phyloP scores from a whole-genome alignment of 176 grass and related monocot species.

The Leersia perrieri region DNA sequence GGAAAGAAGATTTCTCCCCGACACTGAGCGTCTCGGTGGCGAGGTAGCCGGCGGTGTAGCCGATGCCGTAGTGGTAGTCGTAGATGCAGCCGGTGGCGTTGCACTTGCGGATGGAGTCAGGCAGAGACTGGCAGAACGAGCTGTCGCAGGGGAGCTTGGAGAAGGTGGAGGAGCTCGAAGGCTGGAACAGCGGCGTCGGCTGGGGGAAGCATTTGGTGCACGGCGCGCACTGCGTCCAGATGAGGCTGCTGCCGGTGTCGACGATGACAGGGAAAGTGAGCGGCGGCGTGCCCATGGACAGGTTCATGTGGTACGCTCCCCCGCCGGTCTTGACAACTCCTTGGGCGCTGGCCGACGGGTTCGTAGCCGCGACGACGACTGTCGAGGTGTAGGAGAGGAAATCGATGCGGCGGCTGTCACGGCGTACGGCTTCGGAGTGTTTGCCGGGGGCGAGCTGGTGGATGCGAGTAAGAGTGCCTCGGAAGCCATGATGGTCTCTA shows the following conservation, averaged over 20 bases:
- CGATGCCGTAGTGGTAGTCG: slow-evolving; percentile 35
- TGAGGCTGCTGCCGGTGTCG: slow-evolving; percentile 62
- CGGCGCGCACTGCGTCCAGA: slow-evolving; percentile 54
- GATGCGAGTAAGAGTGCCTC: slow-evolving; percentile 6
- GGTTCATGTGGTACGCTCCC: slow-evolving; percentile 42
- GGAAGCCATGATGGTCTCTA: neutral
- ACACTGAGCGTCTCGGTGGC: slow-evolving; percentile 36
- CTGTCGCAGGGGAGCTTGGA: slow-evolving; percentile 29
- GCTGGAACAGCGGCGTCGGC: slow-evolving; percentile 51
- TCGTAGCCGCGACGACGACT: neutral
- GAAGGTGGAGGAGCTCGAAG: slow-evolving; percentile 42
- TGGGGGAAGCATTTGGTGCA: slow-evolving; percentile 45
- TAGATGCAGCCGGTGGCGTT: slow-evolving; percentile 46
- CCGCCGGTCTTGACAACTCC: neutral
- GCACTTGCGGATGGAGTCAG: slow-evolving; percentile 14
- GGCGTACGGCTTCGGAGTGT: neutral
- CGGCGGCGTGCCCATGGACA: slow-evolving; percentile 53
- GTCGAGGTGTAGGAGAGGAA: neutral
- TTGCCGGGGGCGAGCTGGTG: neutral
- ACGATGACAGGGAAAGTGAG: slow-evolving; percentile 29
- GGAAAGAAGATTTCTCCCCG: slow-evolving; percentile 10
- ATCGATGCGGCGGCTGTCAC: slow-evolving; percentile 6
- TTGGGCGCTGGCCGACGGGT: neutral
- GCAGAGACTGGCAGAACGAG: slow-evolving; percentile 8
- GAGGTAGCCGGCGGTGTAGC: slow-evolving; percentile 43